Evolutionary conservation across 768 basidiomycete species (phyloP).

Genomic region (Auricularia sp.): DNA sequence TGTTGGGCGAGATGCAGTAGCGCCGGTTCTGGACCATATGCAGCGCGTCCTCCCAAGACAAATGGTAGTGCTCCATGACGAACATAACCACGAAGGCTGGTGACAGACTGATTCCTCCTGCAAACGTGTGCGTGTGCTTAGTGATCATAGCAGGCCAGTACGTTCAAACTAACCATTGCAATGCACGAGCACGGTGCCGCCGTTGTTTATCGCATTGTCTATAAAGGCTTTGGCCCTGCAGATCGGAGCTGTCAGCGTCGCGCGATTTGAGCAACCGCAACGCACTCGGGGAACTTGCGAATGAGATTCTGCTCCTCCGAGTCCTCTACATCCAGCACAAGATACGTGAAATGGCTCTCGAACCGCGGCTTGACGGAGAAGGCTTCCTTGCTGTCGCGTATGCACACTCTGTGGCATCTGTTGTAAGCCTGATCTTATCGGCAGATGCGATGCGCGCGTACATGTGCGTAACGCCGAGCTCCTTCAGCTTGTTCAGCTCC

Average conservation of each 20-base stretch:
- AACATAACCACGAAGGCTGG: constrained; percentile 90
- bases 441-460: constrained; percentile 21
- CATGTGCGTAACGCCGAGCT: constrained; percentile 76
- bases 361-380: constrained; percentile 85
- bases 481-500: constrained; percentile 55
- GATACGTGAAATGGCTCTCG: constrained; percentile 64
- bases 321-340: constrained; percentile 80
- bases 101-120: constrained; percentile 80
- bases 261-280: constrained; percentile 6
- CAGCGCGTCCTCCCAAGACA: constrained; percentile 82
- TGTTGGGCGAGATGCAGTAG: constrained; percentile 89
- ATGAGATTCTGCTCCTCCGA: constrained; percentile 94
- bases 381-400: constrained; percentile 80
- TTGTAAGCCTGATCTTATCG: not conserved
- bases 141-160: not conserved
- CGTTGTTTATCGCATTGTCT: constrained; percentile 49
- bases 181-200: constrained; percentile 76
- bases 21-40: constrained; percentile 83
- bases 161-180: constrained; percentile 57
- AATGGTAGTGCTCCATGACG: constrained; percentile 73
- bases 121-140: not conserved
- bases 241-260: constrained; percentile 1
- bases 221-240: constrained; percentile 69
- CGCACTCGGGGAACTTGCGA: constrained; percentile 75
- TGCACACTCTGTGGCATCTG: constrained; percentile 53